A percentile compares a stretch with the other conserved stretches of the same genome.
Conservation (phyloP, 257 asterid species). For the Penstemon davidsonii region DNA sequence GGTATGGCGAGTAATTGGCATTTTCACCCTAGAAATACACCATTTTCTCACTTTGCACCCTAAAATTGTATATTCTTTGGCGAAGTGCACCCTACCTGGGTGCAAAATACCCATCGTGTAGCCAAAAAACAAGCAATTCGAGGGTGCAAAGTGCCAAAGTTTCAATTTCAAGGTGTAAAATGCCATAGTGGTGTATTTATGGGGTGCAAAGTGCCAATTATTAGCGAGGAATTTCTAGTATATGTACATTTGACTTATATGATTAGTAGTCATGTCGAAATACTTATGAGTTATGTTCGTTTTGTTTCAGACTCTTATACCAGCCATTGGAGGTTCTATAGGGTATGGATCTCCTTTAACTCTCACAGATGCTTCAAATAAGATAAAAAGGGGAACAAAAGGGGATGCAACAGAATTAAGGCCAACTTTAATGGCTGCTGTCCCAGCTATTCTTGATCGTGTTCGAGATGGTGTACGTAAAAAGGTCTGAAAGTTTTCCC, state of each 20-base stretch:
- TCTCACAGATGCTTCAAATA: constrained; percentile 91
- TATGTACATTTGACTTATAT: constrained; percentile 14
- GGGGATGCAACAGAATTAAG: constrained; percentile 85
- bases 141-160: too few relatives aligned
- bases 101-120: too few relatives aligned
- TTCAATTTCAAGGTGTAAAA: too few relatives aligned
- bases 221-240: neutral
- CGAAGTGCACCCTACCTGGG: too few relatives aligned
- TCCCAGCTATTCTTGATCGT: constrained; percentile 97
- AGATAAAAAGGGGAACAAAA: constrained; percentile 89
- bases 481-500: constrained; percentile 52
- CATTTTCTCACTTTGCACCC: too few relatives aligned
- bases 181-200: too few relatives aligned
- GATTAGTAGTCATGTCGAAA: neutral
- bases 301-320: constrained; percentile 61
- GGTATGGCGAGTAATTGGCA: constrained; percentile 41
- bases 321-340: constrained; percentile 83
- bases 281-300: constrained; percentile 16
- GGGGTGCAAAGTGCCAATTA: neutral
- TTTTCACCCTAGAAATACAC: too few relatives aligned
- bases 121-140: too few relatives aligned
- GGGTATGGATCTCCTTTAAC: constrained; percentile 98
- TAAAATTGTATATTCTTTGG: too few relatives aligned
- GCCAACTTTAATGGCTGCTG: constrained; percentile 93
- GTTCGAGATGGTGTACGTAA: constrained; percentile 96